Base-by-base conservation (phyloP, 2,329 filamentous ascomycete species). In the Trichoderma endophyticum region DNA sequence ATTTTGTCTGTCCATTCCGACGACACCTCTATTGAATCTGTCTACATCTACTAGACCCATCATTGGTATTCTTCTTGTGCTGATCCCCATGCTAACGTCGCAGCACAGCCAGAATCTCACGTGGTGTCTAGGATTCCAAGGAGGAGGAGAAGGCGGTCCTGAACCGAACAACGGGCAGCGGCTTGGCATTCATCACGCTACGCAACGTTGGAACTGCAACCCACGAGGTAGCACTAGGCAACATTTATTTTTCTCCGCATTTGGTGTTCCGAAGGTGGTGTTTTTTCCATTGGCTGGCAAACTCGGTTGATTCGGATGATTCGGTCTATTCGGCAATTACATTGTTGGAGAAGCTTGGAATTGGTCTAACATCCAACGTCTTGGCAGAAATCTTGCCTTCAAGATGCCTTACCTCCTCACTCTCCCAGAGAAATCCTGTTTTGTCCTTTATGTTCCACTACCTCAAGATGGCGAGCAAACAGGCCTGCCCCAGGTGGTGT, bases 151-250 rank as follows among this genome's bases (percentile, higher is more conserved):
- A 28, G 54, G 30, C 30, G 48, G 51, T 9, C 15, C n/a, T 39
- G 14, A 24, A 56, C 36, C 21, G 21, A 30, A 57, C 30, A 28
- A 57, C 36, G 48, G 43, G 43, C 43, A 24, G n/a, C 32, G 28
- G 32, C 28, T 60, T 28, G 32, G n/a, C 12, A 28, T 34, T 24
- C 32, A 26, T 48, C 54, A 26, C 54, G 28, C 30, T 43, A 68
- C 32, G 28, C 5, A 12, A 88, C 88, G 73, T 54, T 54, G n/a
- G 11, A 34, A 54, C 15, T 65, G 43, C 9, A 65, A 65, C 62
- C 28, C 43, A 54, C 11, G 28, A 54, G 18, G 54, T 32, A 32
- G 34, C 7, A 59, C 21, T 32, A n/a, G 24, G 54, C 11, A 28
- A 14, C 12, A 24, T 28, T 48, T 24, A n/a, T 48, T 30, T 24